Percentiles rank a stretch among this genome's conserved stretches.
Evolutionary conservation across 2,329 filamentous ascomycete species (phyloP).

Genomic region (Colletotrichum australisinense): DNA sequence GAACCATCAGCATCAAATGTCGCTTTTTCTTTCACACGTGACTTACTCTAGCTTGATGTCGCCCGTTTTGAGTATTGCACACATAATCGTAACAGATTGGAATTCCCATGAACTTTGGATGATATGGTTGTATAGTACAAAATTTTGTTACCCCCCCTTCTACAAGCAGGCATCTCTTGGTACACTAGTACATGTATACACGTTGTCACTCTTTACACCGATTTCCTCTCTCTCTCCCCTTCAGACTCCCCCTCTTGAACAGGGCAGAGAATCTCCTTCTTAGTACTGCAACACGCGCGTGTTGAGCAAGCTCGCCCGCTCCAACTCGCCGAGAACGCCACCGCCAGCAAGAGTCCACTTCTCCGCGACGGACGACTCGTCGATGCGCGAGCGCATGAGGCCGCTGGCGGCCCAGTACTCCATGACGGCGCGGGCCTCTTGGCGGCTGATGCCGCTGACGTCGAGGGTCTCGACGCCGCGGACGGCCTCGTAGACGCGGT

Average conservation of each 20-base stretch:
- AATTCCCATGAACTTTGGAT: slow-evolving; percentile 19
- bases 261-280: background rate
- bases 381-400: slow-evolving; percentile 76
- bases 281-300: slow-evolving; percentile 50
- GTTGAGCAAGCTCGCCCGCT: slow-evolving; percentile 69
- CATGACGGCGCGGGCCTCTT: slow-evolving; percentile 83
- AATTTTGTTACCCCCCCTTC: background rate
- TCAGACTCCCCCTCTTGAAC: no score
- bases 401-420: slow-evolving; percentile 95
- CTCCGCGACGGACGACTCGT: slow-evolving; percentile 78
- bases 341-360: slow-evolving; percentile 87
- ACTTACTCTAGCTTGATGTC: no score
- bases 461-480: slow-evolving; percentile 63
- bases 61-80: no score
- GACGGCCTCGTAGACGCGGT: slow-evolving; percentile 65
- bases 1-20: no score
- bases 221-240: background rate
- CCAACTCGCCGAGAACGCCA: slow-evolving; percentile 87
- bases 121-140: slow-evolving; percentile 32
- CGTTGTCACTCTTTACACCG: background rate
- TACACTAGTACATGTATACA: slow-evolving; percentile 30
- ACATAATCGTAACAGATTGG: background rate
- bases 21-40: no score
- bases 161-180: slow-evolving; percentile 22
- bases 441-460: slow-evolving; percentile 76